These are phyloP conservation scores for Lyophyllum atratum DNA, from an alignment of 768 basidiomycete species.

Conservation along the genomic window DNA sequence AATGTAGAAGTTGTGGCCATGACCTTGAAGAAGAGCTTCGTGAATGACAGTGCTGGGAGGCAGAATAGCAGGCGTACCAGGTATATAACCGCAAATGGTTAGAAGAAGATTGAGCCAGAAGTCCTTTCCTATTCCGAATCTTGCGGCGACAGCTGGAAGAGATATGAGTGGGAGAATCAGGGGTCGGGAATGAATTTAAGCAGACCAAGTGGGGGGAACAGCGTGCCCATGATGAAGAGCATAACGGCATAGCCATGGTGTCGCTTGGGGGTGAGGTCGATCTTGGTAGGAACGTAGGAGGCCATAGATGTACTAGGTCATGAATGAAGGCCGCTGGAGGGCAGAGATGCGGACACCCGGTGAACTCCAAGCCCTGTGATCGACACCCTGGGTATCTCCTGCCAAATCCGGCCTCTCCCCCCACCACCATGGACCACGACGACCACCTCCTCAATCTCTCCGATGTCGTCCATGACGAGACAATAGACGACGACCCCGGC, in stretches of 20 bases:
- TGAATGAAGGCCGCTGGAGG: neutral
- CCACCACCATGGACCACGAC: constrained; percentile 49
- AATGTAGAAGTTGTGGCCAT: constrained; percentile 92
- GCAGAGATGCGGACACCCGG: neutral
- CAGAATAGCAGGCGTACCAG: constrained; percentile 48
- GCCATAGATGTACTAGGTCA: constrained; percentile 22
- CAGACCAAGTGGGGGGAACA: constrained; percentile 89
- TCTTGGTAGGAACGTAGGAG: constrained; percentile 47
- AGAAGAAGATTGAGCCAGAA: constrained; percentile 89
- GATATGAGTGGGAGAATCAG: constrained; percentile 8
- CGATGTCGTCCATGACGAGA: constrained; percentile 83
- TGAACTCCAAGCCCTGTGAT: too few species aligned
- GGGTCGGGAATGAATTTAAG: neutral
- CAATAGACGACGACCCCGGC: constrained; percentile 60
- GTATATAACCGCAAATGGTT: constrained; percentile 91
- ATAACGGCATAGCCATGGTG: constrained; percentile 83
- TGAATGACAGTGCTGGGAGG: neutral
- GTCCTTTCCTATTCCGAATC: constrained; percentile 89
- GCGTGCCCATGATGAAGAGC: constrained; percentile 85
- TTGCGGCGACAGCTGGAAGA: constrained; percentile 80
- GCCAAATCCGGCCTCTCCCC: constrained; percentile 16
- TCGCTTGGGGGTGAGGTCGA: constrained; percentile 64
- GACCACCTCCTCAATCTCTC: constrained; percentile 74
- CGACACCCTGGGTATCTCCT: constrained; percentile 19
- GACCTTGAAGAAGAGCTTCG: constrained; percentile 48